A percentile compares a stretch with the other conserved stretches of the same genome.
Conservation (phyloP, 805 yeast species). For the Saccharomyces eubayanus region DNA sequence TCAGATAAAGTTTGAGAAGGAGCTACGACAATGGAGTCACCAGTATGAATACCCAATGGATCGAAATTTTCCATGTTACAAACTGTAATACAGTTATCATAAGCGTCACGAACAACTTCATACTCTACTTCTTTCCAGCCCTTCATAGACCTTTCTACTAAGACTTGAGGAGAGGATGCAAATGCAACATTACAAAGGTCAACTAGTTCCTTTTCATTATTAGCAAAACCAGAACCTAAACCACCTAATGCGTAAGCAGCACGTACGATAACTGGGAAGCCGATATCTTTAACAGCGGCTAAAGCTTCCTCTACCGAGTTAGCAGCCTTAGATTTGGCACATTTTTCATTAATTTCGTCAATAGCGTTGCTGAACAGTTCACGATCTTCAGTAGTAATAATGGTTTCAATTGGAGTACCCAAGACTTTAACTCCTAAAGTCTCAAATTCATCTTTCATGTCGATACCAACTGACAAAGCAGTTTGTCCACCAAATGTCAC, state of each 20-base stretch:
- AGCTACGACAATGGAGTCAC: constrained; percentile 98
- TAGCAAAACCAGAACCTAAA: constrained; percentile 95
- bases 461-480: constrained; percentile 91
- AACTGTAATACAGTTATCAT: constrained; percentile 95
- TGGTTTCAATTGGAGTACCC: constrained; percentile 93
- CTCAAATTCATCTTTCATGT: constrained; percentile 90
- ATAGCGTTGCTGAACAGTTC: constrained; percentile 90
- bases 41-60: constrained; percentile 97
- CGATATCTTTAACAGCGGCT: constrained; percentile 74
- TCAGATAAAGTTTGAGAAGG: constrained; percentile 96
- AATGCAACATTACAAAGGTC: constrained; percentile 85
- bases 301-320: constrained; percentile 72
- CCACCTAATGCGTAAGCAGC: constrained; percentile 98
- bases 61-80: constrained; percentile 99
- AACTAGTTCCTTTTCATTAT: constrained; percentile 71
- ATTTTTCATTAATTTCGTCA: constrained; percentile 91
- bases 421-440: constrained; percentile 80
- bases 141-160: constrained; percentile 93
- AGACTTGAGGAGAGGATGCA: constrained; percentile 92
- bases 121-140: constrained; percentile 99
- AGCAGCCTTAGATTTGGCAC: constrained; percentile 90
- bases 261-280: constrained; percentile 92
- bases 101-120: constrained; percentile 96
- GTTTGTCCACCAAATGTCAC: constrained; percentile 99
- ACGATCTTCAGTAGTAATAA: constrained; percentile 96